Conservation (phyloP, 352 stramenopile genomes). For the Globisporangium emineosum region DNA sequence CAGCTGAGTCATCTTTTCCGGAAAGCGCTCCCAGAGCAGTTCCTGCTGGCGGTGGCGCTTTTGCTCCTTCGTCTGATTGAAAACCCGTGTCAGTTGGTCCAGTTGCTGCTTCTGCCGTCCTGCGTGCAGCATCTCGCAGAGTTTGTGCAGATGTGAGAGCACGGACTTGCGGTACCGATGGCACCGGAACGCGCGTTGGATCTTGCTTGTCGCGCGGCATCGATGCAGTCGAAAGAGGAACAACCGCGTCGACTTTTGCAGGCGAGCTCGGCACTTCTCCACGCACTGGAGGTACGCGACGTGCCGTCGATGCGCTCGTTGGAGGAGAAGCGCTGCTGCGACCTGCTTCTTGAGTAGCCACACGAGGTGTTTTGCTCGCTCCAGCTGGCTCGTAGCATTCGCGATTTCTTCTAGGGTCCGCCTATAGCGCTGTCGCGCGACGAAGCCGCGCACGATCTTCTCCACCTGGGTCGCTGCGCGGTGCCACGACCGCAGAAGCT, state of each 20-base stretch:
- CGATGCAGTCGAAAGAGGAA: conserved; percentile 39
- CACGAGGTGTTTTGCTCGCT: conserved; percentile 9
- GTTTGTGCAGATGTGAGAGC: conserved; percentile 20
- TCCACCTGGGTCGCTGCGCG: conserved; percentile 37
- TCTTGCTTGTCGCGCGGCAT: conserved; percentile 18
- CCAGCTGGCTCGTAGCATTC: conserved; percentile 24
- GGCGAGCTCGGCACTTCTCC: conserved; percentile 23
- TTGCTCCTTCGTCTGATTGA: conserved; percentile 20
- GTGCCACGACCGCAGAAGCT: conserved; percentile 37
- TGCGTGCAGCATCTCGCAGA: conserved; percentile 29
- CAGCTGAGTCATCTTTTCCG: conserved; percentile 16
- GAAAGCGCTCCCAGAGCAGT: conserved; percentile 13
- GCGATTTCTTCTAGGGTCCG: conserved; percentile 24
- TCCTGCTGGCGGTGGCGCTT: conserved; percentile 5
- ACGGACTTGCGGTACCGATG: conserved; percentile 32
- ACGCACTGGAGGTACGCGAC: conserved; percentile 17
- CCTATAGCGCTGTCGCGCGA: conserved; percentile 30
- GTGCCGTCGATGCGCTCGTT: conserved; percentile 32
- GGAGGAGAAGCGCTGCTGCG: conserved; percentile 31
- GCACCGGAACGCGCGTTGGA: conserved; percentile 38
- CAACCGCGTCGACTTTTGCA: conserved; percentile 28
- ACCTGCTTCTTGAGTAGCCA: conserved; percentile 21
- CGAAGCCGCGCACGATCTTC: conserved; percentile 32
- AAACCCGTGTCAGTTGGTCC: conserved; percentile 19
- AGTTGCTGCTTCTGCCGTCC: conserved; percentile 31